These are phyloP conservation scores for Trichoderma simmonsii DNA, from an alignment of 2,329 filamentous ascomycete species.

Conservation along the genomic window DNA sequence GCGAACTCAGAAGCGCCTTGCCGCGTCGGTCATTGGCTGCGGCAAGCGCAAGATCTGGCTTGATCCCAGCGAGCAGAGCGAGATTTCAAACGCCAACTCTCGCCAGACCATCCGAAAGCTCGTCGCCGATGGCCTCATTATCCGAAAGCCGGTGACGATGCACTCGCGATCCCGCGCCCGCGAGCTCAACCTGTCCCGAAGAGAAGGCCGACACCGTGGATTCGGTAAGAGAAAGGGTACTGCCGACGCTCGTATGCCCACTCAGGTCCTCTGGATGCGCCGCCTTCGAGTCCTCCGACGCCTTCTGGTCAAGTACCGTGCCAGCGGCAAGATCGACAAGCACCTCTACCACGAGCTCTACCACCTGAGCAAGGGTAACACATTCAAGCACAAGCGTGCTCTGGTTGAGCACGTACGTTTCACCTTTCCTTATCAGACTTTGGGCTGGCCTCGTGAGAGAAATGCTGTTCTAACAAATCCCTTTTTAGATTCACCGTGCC, in stretches of 20 bases:
- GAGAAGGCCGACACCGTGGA: conserved; percentile 95
- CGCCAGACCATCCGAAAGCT: conserved; percentile 99
- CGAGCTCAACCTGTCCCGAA: conserved; percentile 89
- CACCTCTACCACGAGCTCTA: conserved; percentile 99
- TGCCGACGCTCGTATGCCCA: conserved; percentile 97
- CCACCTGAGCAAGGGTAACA: conserved; percentile 99
- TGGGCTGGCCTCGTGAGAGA: not conserved
- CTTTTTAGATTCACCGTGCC: conserved; percentile 90
- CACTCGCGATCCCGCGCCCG: conserved; percentile 97
- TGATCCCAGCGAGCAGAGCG: conserved; percentile 97
- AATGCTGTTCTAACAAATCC: conserved; percentile 15
- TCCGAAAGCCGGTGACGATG: conserved; percentile 99
- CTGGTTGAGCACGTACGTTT: conserved; percentile 98
- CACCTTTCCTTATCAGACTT: not conserved
- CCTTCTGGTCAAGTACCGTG: conserved; percentile 99
- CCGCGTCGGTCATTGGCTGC: conserved; percentile 96
- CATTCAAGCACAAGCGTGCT: conserved; percentile 99
- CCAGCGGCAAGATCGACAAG: conserved; percentile 99
- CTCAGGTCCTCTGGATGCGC: conserved; percentile 99
- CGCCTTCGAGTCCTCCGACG: conserved; percentile 98
- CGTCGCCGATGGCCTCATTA: conserved; percentile 99
- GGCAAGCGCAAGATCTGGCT: conserved; percentile 99
- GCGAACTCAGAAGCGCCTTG: conserved; percentile 99
- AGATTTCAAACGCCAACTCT: conserved; percentile 99
- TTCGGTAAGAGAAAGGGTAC: conserved; percentile 99